These are phyloP conservation scores for Trichoderma semiorbis DNA, from an alignment of 2,329 filamentous ascomycete species.

Conservation along the genomic window DNA sequence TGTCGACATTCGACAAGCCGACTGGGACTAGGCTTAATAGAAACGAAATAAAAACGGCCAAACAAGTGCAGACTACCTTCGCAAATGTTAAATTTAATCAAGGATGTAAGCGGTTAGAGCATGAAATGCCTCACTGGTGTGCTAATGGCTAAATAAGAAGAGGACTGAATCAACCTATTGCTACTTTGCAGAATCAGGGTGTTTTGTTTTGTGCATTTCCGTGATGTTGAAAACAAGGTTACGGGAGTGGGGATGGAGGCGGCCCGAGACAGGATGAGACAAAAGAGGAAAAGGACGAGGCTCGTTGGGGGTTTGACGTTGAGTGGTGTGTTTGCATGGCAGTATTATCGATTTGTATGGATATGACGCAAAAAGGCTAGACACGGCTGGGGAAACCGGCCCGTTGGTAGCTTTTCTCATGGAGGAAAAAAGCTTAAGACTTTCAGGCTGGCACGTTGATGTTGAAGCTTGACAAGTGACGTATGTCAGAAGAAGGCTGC, in stretches of 20 bases:
- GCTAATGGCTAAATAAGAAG: background rate
- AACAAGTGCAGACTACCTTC: background rate
- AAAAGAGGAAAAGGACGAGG: background rate
- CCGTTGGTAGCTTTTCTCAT: background rate
- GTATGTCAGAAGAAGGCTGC: background rate
- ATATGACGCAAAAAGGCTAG: background rate
- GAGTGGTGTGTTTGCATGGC: background rate
- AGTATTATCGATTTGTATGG: no score
- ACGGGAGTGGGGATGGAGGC: background rate
- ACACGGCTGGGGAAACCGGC: background rate
- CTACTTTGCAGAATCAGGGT: background rate
- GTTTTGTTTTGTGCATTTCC: background rate
- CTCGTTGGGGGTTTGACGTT: background rate
- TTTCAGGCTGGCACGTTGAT: background rate
- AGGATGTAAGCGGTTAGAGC: background rate
- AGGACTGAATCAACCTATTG: background rate
- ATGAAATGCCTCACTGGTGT: background rate
- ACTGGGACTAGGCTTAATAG: background rate
- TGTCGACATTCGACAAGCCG: background rate
- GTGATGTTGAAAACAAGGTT: background rate
- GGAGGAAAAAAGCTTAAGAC: background rate
- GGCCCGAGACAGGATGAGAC: background rate
- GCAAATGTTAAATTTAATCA: background rate
- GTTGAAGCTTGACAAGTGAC: background rate
- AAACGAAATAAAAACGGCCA: background rate